Percentiles rank a stretch among this genome's conserved stretches.
phyloP scores from a whole-genome alignment of 805 yeast genomes.

The Candida andamanensis region DNA sequence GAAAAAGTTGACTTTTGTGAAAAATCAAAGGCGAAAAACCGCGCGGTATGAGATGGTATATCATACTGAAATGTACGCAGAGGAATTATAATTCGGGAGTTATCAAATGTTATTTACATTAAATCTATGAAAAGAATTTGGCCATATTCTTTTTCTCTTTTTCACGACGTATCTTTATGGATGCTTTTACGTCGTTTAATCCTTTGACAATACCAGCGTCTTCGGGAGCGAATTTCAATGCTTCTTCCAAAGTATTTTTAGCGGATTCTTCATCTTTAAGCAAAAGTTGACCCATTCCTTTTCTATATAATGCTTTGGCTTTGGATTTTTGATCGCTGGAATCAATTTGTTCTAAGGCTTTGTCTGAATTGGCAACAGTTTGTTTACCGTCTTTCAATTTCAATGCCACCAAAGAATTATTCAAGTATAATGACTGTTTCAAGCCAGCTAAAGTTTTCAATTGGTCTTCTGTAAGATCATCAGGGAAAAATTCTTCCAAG shows the following conservation, averaged over 20 bases:
- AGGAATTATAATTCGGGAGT: not conserved
- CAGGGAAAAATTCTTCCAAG: constrained; percentile 69
- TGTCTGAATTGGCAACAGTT: constrained; percentile 55
- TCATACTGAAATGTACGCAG: constrained; percentile 8
- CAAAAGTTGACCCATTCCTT: constrained; percentile 67
- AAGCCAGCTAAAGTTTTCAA: constrained; percentile 45
- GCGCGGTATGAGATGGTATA: not conserved
- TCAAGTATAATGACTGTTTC: constrained; percentile 61
- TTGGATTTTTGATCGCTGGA: constrained; percentile 61
- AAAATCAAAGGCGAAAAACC: constrained; percentile 8
- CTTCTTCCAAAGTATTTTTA: constrained; percentile 57
- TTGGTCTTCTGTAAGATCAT: constrained; percentile 54
- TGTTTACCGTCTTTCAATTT: constrained; percentile 53
- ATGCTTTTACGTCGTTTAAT: constrained; percentile 51
- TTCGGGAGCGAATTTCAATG: constrained; percentile 56
- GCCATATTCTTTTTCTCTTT: constrained; percentile 72
- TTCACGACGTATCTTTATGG: constrained; percentile 49
- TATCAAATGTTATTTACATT: not conserved
- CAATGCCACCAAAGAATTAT: constrained; percentile 69
- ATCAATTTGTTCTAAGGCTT: constrained; percentile 57
- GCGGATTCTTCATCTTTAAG: constrained; percentile 70
- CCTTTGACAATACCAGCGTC: constrained; percentile 72
- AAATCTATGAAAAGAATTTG: constrained; percentile 51
- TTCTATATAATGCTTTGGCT: constrained; percentile 84
- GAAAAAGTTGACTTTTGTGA: too few relatives aligned